Base-by-base conservation (phyloP, 2,329 filamentous ascomycete species). In the Aspergillus sp. region DNA sequence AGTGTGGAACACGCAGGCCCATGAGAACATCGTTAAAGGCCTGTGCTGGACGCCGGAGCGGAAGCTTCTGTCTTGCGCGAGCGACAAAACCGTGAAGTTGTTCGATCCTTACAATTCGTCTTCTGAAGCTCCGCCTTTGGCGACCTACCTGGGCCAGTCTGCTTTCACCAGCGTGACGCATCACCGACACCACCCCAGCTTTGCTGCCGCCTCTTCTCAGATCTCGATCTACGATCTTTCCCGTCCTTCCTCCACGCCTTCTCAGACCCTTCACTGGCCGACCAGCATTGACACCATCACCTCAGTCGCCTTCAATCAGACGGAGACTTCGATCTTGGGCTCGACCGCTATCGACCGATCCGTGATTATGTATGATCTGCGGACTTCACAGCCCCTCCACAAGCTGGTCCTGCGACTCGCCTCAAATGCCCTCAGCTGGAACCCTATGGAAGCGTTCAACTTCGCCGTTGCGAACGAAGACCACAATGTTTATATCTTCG, bases 371-470 rank as follows among this genome's bases (percentile, higher is more conserved):
- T 97, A 96, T 73, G 94, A 99, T 68, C 80, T 97, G 43, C 86
- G 94, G 47, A 96, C 93, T 11, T 87, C 86, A 4, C 89, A 86
- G 35, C 89, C 94, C 10, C 79, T 97, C 16, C 82, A 88, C 57
- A 92, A 92, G 67, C 87, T 89, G 1, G 81, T 91, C 11, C 82
- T 97, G 60, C 89, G 83, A 49, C 87, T 99, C 60, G 85, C 91
- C 35, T 88, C 84, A 53, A 96, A 96, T 75, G 82, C 86, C 45
- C 81, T 96, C 48, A 82, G 88, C 41, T 99, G 93, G 90, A 96
- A 96, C 61, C 94, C 94, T 0, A 94, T 96, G 87, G 92, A 96
- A 72, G 89, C 91, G 7, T 95, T 95, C 79, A 96, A 97, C 75
- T 87, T 97, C 66, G 93, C 91, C 14, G 85, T 92, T 26, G 94